phyloP scores from a whole-genome alignment of 208 protist genomes.

The Leishmania tarentolae region DNA sequence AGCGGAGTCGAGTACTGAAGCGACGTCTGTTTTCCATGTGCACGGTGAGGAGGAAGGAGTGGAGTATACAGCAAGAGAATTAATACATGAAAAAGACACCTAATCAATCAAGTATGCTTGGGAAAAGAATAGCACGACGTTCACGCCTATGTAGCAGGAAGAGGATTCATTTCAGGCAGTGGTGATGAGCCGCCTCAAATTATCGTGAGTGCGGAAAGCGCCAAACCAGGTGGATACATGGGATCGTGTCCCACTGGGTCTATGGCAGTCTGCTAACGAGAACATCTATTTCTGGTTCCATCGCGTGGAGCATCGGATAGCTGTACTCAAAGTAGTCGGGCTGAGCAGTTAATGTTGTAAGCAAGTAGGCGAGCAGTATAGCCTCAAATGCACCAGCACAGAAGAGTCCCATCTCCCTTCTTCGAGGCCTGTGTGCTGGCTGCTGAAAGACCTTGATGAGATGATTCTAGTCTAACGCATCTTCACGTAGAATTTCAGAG shows the following conservation, averaged over 20 bases:
- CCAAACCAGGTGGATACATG: not conserved
- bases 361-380: conserved; percentile 22
- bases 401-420: conserved; percentile 37
- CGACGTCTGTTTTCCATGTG: not conserved
- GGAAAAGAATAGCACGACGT: too few relatives aligned
- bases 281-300: not conserved
- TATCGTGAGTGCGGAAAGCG: not conserved
- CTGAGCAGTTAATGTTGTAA: conserved; percentile 14
- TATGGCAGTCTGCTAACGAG: not conserved
- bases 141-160: not conserved
- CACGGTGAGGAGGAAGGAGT: not conserved
- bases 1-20: not conserved
- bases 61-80: not conserved
- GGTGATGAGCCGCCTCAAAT: not conserved
- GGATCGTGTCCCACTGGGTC: not conserved
- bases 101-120: not conserved
- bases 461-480: conserved; percentile 53
- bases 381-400: conserved; percentile 36
- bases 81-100: not conserved
- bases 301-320: conserved; percentile 26
- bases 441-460: conserved; percentile 56
- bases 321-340: conserved; percentile 8
- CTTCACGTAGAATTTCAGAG: conserved; percentile 33
- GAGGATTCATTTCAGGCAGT: not conserved
- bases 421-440: conserved; percentile 37